These are phyloP conservation scores for Heterobasidion irregulare DNA, from an alignment of 1,284 basidiomycete genomes.

Conservation along the genomic window DNA sequence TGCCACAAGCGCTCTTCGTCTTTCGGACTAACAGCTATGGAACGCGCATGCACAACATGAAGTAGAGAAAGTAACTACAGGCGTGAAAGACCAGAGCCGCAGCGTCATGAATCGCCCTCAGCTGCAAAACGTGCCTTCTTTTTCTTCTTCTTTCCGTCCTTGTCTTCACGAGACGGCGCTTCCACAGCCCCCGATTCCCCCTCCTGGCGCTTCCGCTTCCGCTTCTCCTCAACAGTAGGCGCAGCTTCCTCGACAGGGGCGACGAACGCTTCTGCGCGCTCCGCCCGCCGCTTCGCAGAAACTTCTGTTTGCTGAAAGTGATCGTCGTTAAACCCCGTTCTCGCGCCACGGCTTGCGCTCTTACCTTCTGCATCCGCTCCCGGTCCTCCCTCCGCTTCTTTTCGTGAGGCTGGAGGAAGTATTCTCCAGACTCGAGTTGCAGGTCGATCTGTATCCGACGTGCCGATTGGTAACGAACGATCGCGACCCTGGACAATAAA, in stretches of 20 bases:
- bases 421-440: slow-evolving; percentile 94
- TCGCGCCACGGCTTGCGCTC: neutral
- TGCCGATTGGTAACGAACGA: neutral
- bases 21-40: too few species aligned
- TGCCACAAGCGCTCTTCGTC: neutral
- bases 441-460: slow-evolving; percentile 62
- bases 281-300: slow-evolving; percentile 58
- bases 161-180: slow-evolving; percentile 4
- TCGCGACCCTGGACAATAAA: neutral
- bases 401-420: slow-evolving; percentile 89
- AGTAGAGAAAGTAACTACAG: neutral
- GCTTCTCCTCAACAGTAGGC: slow-evolving; percentile 73
- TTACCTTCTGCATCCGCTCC: slow-evolving; percentile 64
- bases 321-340: neutral
- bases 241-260: slow-evolving; percentile 71
- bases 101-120: slow-evolving; percentile 1
- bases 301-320: slow-evolving; percentile 63
- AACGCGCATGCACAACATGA: too few species aligned
- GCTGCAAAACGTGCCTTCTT: slow-evolving; percentile 17
- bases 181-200: slow-evolving; percentile 10
- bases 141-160: slow-evolving; percentile 20
- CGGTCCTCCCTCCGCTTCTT: slow-evolving; percentile 62
- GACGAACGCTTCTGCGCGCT: slow-evolving; percentile 78
- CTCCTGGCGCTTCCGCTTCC: slow-evolving; percentile 40
- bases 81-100: neutral